These are phyloP conservation scores for Aphanomyces astaci DNA, from an alignment of 352 stramenopile genomes.

Conservation along the genomic window DNA sequence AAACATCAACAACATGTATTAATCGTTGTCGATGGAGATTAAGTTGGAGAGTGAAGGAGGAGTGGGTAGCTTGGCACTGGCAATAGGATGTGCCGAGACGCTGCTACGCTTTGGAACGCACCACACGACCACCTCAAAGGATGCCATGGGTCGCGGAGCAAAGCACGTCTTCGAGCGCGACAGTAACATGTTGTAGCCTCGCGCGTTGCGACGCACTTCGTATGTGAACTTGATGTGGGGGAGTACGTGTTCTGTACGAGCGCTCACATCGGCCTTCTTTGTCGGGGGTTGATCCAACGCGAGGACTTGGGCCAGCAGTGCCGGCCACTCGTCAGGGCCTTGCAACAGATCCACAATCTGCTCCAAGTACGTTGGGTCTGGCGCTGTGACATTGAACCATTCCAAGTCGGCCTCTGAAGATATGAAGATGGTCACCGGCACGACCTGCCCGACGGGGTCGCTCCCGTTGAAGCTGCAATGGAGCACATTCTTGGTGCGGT, in stretches of 20 bases:
- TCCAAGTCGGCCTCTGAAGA: background rate
- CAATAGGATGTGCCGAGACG: background rate
- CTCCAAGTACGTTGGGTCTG: conserved; percentile 1
- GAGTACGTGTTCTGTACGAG: background rate
- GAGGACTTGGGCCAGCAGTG: background rate
- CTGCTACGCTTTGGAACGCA: background rate
- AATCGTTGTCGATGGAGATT: background rate
- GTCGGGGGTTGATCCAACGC: background rate
- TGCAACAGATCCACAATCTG: conserved; percentile 2
- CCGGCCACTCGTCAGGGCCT: background rate
- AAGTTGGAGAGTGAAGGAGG: background rate
- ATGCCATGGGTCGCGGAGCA: background rate
- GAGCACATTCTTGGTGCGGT: background rate
- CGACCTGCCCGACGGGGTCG: background rate
- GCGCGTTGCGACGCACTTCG: background rate
- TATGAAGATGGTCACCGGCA: conserved; percentile 9
- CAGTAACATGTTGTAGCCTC: background rate
- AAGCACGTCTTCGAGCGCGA: background rate
- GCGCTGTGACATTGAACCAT: conserved; percentile 7
- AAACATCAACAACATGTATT: background rate
- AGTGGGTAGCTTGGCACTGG: background rate
- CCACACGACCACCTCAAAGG: background rate
- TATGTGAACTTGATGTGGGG: conserved; percentile 15
- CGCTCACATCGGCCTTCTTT: conserved; percentile 6
- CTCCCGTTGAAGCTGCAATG: background rate